A percentile compares a stretch with the other conserved stretches of the same genome.
Conservation (phyloP, 257 asterid genomes). For the Forsythia viridissima region DNA sequence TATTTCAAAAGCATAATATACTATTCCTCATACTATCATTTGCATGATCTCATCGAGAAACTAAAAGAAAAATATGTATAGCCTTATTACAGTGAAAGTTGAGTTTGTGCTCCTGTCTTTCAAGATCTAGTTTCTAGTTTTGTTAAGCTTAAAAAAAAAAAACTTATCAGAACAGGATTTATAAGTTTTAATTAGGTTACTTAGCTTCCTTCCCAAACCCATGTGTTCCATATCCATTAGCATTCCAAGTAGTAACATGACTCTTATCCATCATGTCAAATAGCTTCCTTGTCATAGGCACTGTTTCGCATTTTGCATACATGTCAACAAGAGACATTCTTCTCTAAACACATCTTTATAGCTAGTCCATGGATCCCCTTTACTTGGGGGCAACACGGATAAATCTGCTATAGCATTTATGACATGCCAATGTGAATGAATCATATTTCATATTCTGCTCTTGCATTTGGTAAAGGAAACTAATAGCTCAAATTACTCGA, state of each 20-base stretch:
- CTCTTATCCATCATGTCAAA: slow-evolving; percentile 64
- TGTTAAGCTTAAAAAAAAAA: too few relatives aligned
- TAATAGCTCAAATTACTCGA: slow-evolving; percentile 52
- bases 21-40: too few relatives aligned
- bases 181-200: too few relatives aligned
- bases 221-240: slow-evolving; percentile 97
- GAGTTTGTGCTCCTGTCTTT: too few relatives aligned
- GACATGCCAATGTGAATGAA: slow-evolving; percentile 82
- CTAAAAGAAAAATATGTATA: too few relatives aligned
- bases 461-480: slow-evolving; percentile 67
- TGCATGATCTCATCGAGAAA: too few relatives aligned
- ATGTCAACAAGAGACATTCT: slow-evolving; percentile 72
- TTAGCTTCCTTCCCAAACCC: slow-evolving; percentile 74
- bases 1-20: too few relatives aligned
- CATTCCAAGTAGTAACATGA: slow-evolving; percentile 90
- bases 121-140: too few relatives aligned
- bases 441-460: slow-evolving; percentile 53
- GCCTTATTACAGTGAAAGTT: too few relatives aligned
- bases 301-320: slow-evolving; percentile 92
- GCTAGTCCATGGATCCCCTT: slow-evolving; percentile 90
- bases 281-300: slow-evolving; percentile 63
- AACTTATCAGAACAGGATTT: too few relatives aligned
- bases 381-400: slow-evolving; percentile 69
- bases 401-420: slow-evolving; percentile 79
- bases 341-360: slow-evolving; percentile 51